Evolutionary conservation across 768 basidiomycete species (phyloP).

Genomic region (Suillus hirtellus): DNA sequence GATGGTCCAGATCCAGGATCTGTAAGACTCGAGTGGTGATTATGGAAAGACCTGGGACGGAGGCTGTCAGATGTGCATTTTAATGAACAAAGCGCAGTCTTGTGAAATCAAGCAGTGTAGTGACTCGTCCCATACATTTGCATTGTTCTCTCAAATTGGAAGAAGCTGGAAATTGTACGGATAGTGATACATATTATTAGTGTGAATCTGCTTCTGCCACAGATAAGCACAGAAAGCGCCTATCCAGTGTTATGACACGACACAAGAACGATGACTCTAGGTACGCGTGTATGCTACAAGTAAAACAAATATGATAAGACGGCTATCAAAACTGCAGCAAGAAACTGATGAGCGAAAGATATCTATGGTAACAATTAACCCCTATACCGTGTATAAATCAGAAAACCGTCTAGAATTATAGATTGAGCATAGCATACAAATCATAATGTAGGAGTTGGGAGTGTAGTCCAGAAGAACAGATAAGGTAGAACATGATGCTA

Average conservation of each 20-base stretch:
- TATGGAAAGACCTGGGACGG: slow-evolving; percentile 35
- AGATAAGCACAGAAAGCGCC: not conserved
- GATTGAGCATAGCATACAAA: slow-evolving; percentile 14
- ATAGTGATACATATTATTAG: not conserved
- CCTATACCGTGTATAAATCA: not conserved
- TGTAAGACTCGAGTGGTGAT: slow-evolving; percentile 35
- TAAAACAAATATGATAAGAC: not conserved
- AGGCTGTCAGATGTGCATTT: not conserved
- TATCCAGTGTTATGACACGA: not conserved
- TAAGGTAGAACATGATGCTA: slow-evolving; percentile 10
- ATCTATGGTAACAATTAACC: slow-evolving; percentile 4
- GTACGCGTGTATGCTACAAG: not conserved
- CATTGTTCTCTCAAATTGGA: not conserved
- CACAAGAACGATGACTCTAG: not conserved
- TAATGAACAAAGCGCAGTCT: not conserved
- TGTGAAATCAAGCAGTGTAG: not conserved
- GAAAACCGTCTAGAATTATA: not conserved
- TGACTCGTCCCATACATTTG: not conserved
- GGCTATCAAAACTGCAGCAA: not conserved
- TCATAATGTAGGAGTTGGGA: slow-evolving; percentile 6
- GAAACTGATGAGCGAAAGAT: not conserved
- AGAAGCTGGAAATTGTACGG: not conserved
- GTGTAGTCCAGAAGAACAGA: not conserved
- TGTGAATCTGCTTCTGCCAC: not conserved
- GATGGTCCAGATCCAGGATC: slow-evolving; percentile 46